Evolutionary conservation across 495 filamentous ascomycete genomes (phyloP).

Genomic region (Pyrenula massariospora): DNA sequence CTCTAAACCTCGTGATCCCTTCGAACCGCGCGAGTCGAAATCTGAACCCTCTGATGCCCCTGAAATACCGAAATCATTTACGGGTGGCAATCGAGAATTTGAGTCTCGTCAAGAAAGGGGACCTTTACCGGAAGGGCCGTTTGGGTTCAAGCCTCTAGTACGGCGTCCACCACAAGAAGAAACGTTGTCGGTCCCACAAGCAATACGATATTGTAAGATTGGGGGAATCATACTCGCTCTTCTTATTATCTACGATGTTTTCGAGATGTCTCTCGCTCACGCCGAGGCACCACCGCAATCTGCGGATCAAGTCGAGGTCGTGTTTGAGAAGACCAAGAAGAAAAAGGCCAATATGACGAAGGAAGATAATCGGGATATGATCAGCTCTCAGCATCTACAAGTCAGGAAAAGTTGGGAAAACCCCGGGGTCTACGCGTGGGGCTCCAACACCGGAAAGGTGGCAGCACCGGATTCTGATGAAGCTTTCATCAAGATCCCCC

Average conservation of each 20-base stretch:
- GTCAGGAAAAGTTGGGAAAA: slow-evolving; percentile 81
- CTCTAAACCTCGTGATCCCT: background rate
- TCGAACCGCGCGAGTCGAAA: background rate
- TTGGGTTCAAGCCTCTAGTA: background rate
- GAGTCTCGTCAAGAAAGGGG: background rate
- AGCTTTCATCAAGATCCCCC: slow-evolving; percentile 61
- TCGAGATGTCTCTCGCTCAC: background rate
- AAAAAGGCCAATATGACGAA: slow-evolving; percentile 36
- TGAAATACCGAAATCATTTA: background rate
- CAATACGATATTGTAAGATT: background rate
- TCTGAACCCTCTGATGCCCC: background rate
- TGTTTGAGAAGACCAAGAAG: slow-evolving; percentile 44
- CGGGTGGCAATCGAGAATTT: background rate
- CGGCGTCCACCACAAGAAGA: background rate
- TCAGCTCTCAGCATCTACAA: slow-evolving; percentile 70
- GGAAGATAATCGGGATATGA: slow-evolving; percentile 58
- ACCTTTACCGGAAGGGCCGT: background rate
- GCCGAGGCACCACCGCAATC: background rate
- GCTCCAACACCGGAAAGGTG: slow-evolving; percentile 74
- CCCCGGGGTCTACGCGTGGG: slow-evolving; percentile 89
- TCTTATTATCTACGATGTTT: background rate
- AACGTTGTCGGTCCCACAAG: background rate
- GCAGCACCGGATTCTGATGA: slow-evolving; percentile 77
- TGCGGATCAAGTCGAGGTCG: slow-evolving; percentile 23
- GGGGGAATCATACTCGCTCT: background rate